These are phyloP conservation scores for Geranium rotundifolium DNA, from an alignment of 345 rosid species.

Conservation along the genomic window DNA sequence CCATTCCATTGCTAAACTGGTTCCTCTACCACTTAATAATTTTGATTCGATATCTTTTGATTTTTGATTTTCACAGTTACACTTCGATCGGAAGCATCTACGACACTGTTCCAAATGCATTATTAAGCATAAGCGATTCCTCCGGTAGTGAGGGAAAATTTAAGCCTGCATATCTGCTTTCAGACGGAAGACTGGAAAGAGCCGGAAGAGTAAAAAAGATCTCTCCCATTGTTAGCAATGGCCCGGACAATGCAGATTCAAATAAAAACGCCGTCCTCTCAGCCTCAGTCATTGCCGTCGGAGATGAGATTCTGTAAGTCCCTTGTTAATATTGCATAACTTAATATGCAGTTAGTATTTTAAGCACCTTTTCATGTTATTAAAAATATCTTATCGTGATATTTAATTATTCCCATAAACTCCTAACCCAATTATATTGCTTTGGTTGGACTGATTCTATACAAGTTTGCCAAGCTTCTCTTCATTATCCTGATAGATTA, in stretches of 20 bases:
- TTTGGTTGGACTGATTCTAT: too few relatives aligned
- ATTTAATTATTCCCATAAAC: too few relatives aligned
- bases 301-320: slow-evolving; percentile 99
- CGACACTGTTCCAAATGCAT: slow-evolving; percentile 84
- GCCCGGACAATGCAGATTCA: slow-evolving; percentile 25
- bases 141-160: slow-evolving; percentile 40
- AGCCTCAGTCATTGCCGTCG: slow-evolving; percentile 70
- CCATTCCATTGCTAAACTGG: slow-evolving; percentile 1
- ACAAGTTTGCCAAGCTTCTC: too few relatives aligned
- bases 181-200: slow-evolving; percentile 94
- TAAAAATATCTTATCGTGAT: too few relatives aligned
- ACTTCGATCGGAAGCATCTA: slow-evolving; percentile 94
- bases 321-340: slow-evolving; percentile 15
- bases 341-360: too few relatives aligned
- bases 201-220: slow-evolving; percentile 82
- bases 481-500: too few relatives aligned
- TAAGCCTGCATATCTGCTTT: slow-evolving; percentile 90
- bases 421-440: background rate
- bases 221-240: slow-evolving; percentile 21
- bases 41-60: background rate
- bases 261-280: slow-evolving; percentile 34
- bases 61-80: slow-evolving; percentile 36
- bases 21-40: background rate
- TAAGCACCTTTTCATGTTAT: background rate
- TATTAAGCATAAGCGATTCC: slow-evolving; percentile 39